These are phyloP conservation scores for Moesziomyces sp. DNA, from an alignment of 1,284 basidiomycete species.

Conservation along the genomic window DNA sequence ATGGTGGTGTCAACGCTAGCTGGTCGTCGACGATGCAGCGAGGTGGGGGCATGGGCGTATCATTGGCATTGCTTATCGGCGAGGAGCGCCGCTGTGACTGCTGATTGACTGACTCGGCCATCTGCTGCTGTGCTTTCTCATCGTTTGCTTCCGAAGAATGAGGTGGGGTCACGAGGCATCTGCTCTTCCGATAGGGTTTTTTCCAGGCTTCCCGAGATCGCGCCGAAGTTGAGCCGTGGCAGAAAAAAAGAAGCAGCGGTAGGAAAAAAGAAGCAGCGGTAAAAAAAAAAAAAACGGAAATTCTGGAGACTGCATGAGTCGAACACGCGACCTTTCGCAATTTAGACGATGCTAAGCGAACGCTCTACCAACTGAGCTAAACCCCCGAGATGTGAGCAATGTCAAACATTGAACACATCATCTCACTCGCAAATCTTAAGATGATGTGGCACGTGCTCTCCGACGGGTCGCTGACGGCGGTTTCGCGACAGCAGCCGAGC, in stretches of 20 bases:
- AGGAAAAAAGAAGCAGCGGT: background rate
- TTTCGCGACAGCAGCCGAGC: too few species aligned
- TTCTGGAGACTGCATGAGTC: constrained; percentile 55
- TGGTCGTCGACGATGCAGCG: background rate
- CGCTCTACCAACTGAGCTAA: constrained; percentile 61
- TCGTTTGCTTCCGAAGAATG: background rate
- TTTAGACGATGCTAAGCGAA: constrained; percentile 53
- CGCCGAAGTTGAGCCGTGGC: constrained; percentile 10
- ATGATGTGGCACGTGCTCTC: too few species aligned
- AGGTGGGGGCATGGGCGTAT: background rate
- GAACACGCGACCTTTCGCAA: constrained; percentile 59
- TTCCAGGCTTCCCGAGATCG: constrained; percentile 1
- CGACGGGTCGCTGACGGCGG: too few species aligned
- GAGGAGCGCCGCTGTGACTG: too few species aligned
- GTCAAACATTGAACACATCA: too few species aligned
- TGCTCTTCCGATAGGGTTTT: too few species aligned
- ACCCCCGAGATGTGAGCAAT: constrained; percentile 17
- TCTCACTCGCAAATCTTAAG: too few species aligned
- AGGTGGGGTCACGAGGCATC: constrained; percentile 17
- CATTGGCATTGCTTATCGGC: too few species aligned
- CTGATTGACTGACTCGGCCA: too few species aligned
- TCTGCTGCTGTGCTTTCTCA: too few species aligned
- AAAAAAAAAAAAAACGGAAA: constrained; percentile 4
- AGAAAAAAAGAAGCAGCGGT: background rate
- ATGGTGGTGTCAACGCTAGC: too few species aligned